Conservation (phyloP, 345 rosid genomes). For the Stellera chamaejasme region DNA sequence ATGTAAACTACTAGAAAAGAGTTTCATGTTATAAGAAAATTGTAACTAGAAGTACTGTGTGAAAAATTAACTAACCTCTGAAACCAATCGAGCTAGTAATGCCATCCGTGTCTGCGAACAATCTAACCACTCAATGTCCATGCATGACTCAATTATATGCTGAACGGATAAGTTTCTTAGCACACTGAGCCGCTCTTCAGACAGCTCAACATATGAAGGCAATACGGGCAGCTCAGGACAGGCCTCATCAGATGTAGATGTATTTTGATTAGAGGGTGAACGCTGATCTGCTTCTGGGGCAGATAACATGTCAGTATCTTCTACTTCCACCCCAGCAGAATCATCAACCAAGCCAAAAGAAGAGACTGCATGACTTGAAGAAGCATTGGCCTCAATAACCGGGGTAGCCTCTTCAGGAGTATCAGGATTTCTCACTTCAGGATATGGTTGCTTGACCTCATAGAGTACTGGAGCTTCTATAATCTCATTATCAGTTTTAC, state of each 20-base stretch:
- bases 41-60: not conserved
- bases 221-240: conserved; percentile 53
- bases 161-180: conserved; percentile 57
- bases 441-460: conserved; percentile 33
- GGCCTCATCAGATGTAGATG: conserved; percentile 51
- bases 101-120: conserved; percentile 49
- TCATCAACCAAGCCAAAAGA: conserved; percentile 36
- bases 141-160: conserved; percentile 66
- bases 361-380: conserved; percentile 40
- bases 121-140: conserved; percentile 40
- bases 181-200: conserved; percentile 41
- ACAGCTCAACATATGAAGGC: conserved; percentile 68
- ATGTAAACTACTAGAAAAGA: not conserved
- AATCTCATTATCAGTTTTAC: conserved; percentile 34
- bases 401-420: conserved; percentile 33
- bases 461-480: conserved; percentile 31
- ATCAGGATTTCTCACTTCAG: conserved; percentile 36
- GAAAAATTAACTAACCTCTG: conserved; percentile 44
- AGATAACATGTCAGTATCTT: conserved; percentile 38
- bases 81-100: conserved; percentile 74
- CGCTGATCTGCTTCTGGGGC: conserved; percentile 42
- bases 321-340: conserved; percentile 26
- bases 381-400: conserved; percentile 31
- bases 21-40: not conserved
- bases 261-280: conserved; percentile 32